Evolutionary conservation across 352 stramenopile species (phyloP), one percentile per base, ranked within the genome.

Genomic region (Pythium plurisporium): DNA sequence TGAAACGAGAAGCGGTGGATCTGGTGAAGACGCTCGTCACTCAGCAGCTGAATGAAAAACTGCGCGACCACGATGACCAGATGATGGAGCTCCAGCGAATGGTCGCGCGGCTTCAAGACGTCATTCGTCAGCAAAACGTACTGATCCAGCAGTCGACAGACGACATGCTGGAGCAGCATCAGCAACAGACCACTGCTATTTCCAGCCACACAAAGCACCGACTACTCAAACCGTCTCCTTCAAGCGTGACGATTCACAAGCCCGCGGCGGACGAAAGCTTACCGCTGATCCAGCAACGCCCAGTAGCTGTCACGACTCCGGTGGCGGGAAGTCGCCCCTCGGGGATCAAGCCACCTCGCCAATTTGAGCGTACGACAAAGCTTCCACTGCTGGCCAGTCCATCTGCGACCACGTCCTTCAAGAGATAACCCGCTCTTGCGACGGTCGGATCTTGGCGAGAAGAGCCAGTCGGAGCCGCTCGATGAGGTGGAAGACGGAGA

Each of bases 401-500:
- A 42, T 19, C 12, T 4, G 17, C 20, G 20, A 29, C 38, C 10
- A 43, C 40, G n/a, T 49, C 25, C 42, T 3, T 23, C 23, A 48
- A 48, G 22, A n/a, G 40, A 26, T 46, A 22, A 46, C 2, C n/a
- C 10, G 7, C 31, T 8, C 31, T 37, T 37, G 12, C 2, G 36
- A 23, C 4, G 40, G 1, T 20, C 11, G 43, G 29, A 66, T 27
- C 15, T 34, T 37, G 19, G 25, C 30, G 20, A 66, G 27, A 20
- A 36, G 27, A 1, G 19, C 20, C 1, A 30, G 6, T 29, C 59
- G 59, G 9, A 57, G n/a, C 1, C 51, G 37, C 26, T 80, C 72
- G 29, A 76, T 67, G 14, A 73, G 36, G 9, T 77, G 65, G 38
- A 76, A 69, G n/a, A 77, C 19, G 14, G 59, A 70, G 20, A 65